These are phyloP conservation scores for Pseudonectria foliicola DNA, from an alignment of 2,329 filamentous ascomycete species.

Conservation along the genomic window DNA sequence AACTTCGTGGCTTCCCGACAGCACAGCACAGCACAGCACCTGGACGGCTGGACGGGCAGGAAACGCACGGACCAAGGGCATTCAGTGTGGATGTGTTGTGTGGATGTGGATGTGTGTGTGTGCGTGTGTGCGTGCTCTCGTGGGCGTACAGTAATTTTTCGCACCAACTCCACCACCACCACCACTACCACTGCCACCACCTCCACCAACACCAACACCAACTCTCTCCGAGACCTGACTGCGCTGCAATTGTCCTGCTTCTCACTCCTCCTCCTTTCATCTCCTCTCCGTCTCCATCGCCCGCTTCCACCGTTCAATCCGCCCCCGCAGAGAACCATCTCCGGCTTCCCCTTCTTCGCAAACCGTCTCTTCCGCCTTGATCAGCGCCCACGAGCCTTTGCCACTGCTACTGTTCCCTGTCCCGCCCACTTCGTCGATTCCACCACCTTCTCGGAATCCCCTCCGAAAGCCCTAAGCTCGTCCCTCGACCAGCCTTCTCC, in stretches of 20 bases:
- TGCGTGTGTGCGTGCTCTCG: neutral
- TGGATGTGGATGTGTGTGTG: conserved; percentile 5
- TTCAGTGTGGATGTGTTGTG: conserved; percentile 2
- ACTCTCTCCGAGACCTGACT: conserved; percentile 10
- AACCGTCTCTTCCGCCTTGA: conserved; percentile 6
- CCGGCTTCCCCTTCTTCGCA: conserved; percentile 11
- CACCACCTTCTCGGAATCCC: too few species aligned
- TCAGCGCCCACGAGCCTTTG: neutral
- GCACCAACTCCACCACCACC: neutral
- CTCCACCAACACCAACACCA: conserved; percentile 8
- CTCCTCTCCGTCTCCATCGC: conserved; percentile 6
- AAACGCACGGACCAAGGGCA: conserved; percentile 7
- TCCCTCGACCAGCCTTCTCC: too few species aligned
- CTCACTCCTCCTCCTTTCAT: conserved; percentile 11
- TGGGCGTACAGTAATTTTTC: too few species aligned
- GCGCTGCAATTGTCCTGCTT: conserved; percentile 12
- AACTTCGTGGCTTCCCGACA: too few species aligned
- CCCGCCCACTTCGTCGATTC: too few species aligned
- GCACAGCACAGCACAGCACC: too few species aligned
- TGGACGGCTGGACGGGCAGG: neutral
- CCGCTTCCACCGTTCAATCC: conserved; percentile 7
- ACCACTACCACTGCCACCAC: conserved; percentile 2
- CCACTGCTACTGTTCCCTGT: too few species aligned
- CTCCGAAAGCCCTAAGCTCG: too few species aligned
- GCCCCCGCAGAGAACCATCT: conserved; percentile 8